Evolutionary conservation across 176 grass and related monocot genomes (phyloP), one percentile per base, ranked within the genome.

Genomic region (Eragrostis nindensis): DNA sequence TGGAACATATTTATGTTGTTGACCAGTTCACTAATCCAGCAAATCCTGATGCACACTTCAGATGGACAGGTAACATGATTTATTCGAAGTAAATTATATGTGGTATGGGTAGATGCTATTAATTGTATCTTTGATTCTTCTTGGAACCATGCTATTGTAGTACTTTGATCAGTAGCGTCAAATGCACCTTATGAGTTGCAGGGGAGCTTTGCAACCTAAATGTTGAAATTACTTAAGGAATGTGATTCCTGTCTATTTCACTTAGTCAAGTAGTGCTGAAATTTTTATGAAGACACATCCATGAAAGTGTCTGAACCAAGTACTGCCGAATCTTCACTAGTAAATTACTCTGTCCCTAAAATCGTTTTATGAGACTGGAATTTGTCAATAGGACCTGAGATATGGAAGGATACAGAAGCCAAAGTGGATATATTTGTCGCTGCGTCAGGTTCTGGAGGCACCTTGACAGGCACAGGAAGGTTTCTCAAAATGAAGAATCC

Each of bases 331-430:
- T 62, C 11, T 61, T 62, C 30, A 44, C 17, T 61, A 42, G 24
- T 63, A 70, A 69, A 47, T 63, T 32, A 48, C 41, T 32, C 27
- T 47, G 18, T 64, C 48, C 11, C 30, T 79, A 26, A 66, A 47
- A 48, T 26, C 16, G 52, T 47, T 72, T 6, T n/a, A 1, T 50
- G 65, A 15, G 25, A 40, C 39, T 66, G 56, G 27, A 26, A 65
- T 73, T 71, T 87, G 11, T 78, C n/a, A 8, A 27, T 68, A 98
- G 95, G 95, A 8, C 92, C 92, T 54, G 95, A 94, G 66, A 94
- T 97, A 87, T 97, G 95, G 94, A 92, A 85, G n/a, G 95, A 98
- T 47, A 92, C 92, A 61, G 88, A 78, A 80, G 90, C 90, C 38
- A 94, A 94, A 90, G 88, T 98, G 56, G 92, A 94, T 39, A 92